Conservation (phyloP, 176 grass and related monocot species). For the Bolboschoenus planiculmis region DNA sequence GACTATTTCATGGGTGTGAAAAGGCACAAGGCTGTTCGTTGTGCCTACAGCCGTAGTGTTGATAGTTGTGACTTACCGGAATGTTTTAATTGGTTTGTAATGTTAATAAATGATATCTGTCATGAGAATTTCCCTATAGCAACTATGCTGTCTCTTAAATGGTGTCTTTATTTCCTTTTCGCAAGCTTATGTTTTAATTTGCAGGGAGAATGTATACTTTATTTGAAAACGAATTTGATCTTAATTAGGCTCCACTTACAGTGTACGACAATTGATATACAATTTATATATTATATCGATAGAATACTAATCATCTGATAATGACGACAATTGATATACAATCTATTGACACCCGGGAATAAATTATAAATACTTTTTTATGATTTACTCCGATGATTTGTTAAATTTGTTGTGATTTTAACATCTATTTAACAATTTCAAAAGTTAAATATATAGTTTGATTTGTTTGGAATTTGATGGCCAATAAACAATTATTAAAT, state of each 20-base stretch:
- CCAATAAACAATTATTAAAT: too few species aligned
- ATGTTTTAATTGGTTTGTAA: not conserved
- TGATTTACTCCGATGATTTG: too few species aligned
- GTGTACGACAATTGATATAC: too few species aligned
- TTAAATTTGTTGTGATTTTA: too few species aligned
- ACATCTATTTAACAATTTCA: too few species aligned
- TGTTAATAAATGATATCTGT: slow-evolving; percentile 22
- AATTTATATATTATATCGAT: too few species aligned
- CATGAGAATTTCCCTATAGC: not conserved
- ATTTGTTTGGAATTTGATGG: too few species aligned
- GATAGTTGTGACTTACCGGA: slow-evolving; percentile 8
- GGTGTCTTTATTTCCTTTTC: not conserved
- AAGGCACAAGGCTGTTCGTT: not conserved
- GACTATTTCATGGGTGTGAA: not conserved
- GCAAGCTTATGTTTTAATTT: not conserved
- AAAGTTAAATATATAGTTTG: too few species aligned
- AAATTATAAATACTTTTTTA: too few species aligned
- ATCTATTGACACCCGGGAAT: too few species aligned
- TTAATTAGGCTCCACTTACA: not conserved
- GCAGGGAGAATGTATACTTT: not conserved
- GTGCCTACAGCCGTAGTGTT: not conserved
- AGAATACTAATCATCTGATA: too few species aligned
- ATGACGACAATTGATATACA: too few species aligned
- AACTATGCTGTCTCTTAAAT: not conserved
- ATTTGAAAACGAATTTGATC: not conserved